Conservation (phyloP, 495 filamentous ascomycete genomes). For the Rusavskia elegans region DNA sequence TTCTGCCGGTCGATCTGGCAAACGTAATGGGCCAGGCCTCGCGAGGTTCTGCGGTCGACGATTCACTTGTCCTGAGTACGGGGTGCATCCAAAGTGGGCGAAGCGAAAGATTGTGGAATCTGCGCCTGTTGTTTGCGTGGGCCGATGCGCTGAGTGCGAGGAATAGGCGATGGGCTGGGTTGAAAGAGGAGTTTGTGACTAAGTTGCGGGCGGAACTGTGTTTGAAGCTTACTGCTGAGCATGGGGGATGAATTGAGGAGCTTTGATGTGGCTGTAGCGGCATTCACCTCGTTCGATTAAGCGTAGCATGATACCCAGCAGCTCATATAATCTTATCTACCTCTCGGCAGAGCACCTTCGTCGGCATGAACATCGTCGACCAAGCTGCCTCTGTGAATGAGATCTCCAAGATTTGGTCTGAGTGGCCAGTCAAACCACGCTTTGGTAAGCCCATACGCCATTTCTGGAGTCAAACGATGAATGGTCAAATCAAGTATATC, state of each 20-base stretch:
- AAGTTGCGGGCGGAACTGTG: slow-evolving; percentile 19
- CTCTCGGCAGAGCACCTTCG: no score
- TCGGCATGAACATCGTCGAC: no score
- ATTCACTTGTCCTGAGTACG: slow-evolving; percentile 51
- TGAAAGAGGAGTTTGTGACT: slow-evolving; percentile 19
- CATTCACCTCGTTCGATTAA: no score
- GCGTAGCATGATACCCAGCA: not conserved
- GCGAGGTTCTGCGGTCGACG: slow-evolving; percentile 58
- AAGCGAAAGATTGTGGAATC: slow-evolving; percentile 55
- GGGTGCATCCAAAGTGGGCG: slow-evolving; percentile 41
- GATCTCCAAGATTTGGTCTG: slow-evolving; percentile 11
- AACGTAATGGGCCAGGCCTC: slow-evolving; percentile 31
- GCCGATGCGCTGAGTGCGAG: slow-evolving; percentile 32
- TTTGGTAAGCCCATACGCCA: slow-evolving; percentile 15
- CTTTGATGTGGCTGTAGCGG: no score
- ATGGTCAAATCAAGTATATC: slow-evolving; percentile 15
- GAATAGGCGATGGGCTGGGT: slow-evolving; percentile 20
- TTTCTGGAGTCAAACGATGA: slow-evolving; percentile 17
- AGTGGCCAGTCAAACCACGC: slow-evolving; percentile 24
- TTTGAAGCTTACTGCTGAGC: not conserved
- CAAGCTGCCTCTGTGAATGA: not conserved
- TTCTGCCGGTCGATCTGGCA: slow-evolving; percentile 42
- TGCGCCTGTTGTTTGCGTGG: slow-evolving; percentile 73
- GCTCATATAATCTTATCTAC: no score
- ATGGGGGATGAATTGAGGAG: not conserved